A percentile compares a stretch with the other conserved stretches of the same genome.
Conservation (phyloP, 116 monocot species). For the Zostera marina region DNA sequence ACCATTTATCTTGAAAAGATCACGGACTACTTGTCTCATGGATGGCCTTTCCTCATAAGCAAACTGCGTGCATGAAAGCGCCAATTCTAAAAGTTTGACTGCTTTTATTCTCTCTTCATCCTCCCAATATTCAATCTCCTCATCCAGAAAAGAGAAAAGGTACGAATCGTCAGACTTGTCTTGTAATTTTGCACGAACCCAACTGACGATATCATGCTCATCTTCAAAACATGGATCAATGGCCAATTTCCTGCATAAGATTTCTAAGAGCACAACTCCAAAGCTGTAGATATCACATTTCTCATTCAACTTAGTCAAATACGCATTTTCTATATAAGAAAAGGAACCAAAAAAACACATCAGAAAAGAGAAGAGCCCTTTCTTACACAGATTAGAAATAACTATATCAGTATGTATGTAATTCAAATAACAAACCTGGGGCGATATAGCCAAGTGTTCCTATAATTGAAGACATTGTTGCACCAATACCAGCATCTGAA, state of each 20-base stretch:
- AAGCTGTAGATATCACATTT: conserved; percentile 71
- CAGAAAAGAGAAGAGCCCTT: neutral
- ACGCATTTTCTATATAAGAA: conserved; percentile 39
- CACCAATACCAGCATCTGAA: conserved; percentile 12
- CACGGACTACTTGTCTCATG: conserved; percentile 51
- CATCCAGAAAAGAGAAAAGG: conserved; percentile 29
- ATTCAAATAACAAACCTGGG: conserved; percentile 30
- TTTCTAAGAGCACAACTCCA: conserved; percentile 60
- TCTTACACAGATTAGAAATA: too few species aligned
- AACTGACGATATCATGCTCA: conserved; percentile 48
- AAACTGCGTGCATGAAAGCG: conserved; percentile 32
- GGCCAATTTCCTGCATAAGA: conserved; percentile 53
- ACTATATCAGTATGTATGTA: neutral
- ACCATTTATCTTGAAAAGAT: conserved; percentile 23
- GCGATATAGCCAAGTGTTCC: conserved; percentile 88
- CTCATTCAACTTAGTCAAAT: conserved; percentile 34
- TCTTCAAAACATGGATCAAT: conserved; percentile 67
- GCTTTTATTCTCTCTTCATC: conserved; percentile 39
- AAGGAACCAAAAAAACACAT: conserved; percentile 3
- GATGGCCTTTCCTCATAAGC: conserved; percentile 40
- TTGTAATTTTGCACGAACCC: conserved; percentile 11
- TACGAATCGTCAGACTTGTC: conserved; percentile 8
- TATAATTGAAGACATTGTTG: conserved; percentile 33
- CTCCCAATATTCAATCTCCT: conserved; percentile 52
- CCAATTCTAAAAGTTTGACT: conserved; percentile 41